Evolutionary conservation across 2,329 filamentous ascomycete genomes (phyloP).

Genomic region (Ceratocystis huliohia): DNA sequence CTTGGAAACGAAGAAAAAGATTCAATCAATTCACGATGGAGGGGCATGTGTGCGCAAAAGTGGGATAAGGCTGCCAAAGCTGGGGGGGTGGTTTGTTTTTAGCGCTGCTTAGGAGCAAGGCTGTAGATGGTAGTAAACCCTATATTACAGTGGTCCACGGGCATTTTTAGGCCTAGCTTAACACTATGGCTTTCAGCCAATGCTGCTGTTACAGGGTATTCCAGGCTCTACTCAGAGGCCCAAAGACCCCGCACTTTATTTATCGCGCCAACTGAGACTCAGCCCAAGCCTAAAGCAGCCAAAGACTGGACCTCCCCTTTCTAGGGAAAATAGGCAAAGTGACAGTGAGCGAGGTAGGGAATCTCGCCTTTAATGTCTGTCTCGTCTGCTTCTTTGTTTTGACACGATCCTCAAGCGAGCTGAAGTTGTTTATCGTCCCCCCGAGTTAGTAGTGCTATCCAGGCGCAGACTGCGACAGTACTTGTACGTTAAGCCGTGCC

Average conservation of each 20-base stretch:
- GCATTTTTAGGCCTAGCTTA: background rate
- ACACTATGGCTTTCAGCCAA: too few species aligned
- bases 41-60: background rate
- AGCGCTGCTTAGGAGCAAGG: background rate
- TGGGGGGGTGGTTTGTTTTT: background rate
- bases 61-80: background rate
- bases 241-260: background rate
- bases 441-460: too few species aligned
- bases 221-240: background rate
- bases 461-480: too few species aligned
- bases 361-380: background rate
- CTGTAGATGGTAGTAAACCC: background rate
- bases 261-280: background rate
- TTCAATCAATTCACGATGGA: background rate
- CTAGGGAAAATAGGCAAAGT: background rate
- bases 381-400: too few species aligned
- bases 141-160: background rate
- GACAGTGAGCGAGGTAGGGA: background rate
- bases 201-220: background rate
- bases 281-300: background rate
- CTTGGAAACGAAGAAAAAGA: background rate
- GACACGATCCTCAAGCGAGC: too few species aligned
- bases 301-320: background rate
- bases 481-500: too few species aligned
- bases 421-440: too few species aligned